phyloP scores from a whole-genome alignment of 169 alveolate genomes.

The Plasmodium relictum region DNA sequence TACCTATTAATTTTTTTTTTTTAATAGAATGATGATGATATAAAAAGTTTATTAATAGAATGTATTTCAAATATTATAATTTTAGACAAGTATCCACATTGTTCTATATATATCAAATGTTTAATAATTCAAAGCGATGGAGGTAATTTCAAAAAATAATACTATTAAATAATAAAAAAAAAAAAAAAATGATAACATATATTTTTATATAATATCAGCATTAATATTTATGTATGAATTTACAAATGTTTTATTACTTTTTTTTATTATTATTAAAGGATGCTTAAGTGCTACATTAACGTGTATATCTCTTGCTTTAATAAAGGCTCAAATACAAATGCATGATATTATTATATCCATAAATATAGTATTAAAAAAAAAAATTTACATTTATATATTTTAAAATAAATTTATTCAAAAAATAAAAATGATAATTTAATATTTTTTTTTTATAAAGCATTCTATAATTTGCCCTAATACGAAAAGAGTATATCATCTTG shows the following conservation, averaged over 20 bases:
- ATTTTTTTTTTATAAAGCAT: slow-evolving; percentile 18
- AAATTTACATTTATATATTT: not conserved
- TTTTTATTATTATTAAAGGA: slow-evolving; percentile 18
- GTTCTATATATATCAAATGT: slow-evolving; percentile 63
- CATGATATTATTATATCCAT: slow-evolving; percentile 54
- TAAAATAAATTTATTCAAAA: not conserved
- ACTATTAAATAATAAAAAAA: not conserved
- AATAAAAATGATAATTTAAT: not conserved
- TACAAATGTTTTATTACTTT: not conserved
- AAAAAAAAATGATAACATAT: not conserved
- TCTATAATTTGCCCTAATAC: slow-evolving; percentile 65
- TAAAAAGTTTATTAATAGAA: slow-evolving; percentile 43
- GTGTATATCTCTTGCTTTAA: slow-evolving; percentile 56
- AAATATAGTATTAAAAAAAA: slow-evolving; percentile 46
- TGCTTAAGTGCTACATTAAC: slow-evolving; percentile 67
- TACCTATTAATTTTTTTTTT: not conserved
- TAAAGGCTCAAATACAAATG: slow-evolving; percentile 69
- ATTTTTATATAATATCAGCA: not conserved
- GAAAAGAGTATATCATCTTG: slow-evolving; percentile 55
- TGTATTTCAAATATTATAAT: slow-evolving; percentile 49
- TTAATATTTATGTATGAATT: not conserved
- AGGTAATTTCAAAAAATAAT: slow-evolving; percentile 8
- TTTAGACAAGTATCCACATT: slow-evolving; percentile 49
- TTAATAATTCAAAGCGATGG: slow-evolving; percentile 68
- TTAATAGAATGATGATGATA: slow-evolving; percentile 49